These are phyloP conservation scores for Monosporascus ibericus DNA, from an alignment of 2,329 filamentous ascomycete genomes.

Conservation along the genomic window DNA sequence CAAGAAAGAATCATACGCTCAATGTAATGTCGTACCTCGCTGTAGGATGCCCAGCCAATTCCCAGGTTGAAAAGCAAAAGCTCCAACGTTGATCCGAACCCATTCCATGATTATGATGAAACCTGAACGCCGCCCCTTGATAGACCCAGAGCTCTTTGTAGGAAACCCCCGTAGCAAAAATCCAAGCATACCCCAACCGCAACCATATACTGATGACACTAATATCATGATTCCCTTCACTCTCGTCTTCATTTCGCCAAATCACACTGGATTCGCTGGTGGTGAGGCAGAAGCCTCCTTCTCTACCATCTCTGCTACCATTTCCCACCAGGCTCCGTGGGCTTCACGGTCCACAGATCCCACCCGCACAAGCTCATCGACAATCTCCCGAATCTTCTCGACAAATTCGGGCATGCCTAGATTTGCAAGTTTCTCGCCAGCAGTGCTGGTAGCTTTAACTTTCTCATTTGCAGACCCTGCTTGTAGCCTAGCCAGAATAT, in stretches of 20 bases:
- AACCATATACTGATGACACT: not conserved
- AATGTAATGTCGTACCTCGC: no score
- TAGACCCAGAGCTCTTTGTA: not conserved
- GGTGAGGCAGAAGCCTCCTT: conserved; percentile 26
- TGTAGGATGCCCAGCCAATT: no score
- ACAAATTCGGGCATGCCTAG: conserved; percentile 71
- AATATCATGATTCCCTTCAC: not conserved
- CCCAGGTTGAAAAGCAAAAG: not conserved
- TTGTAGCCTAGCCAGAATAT: conserved; percentile 59
- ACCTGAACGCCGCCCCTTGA: not conserved
- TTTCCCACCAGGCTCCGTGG: conserved; percentile 66
- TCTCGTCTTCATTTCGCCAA: conserved; percentile 2
- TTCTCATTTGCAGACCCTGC: conserved; percentile 65
- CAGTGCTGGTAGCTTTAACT: conserved; percentile 61
- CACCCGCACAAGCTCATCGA: conserved; percentile 60
- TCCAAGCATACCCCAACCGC: not conserved
- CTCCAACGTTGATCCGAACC: not conserved
- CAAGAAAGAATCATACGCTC: no score
- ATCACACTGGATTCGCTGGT: conserved; percentile 8
- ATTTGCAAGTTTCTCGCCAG: conserved; percentile 62
- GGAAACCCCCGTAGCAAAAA: not conserved
- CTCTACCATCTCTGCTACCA: conserved; percentile 51
- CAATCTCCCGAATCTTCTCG: conserved; percentile 60
- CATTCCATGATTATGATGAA: not conserved
- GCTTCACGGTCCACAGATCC: conserved; percentile 61